phyloP scores from a whole-genome alignment of 192 early-diverging fungal genomes.

The Coemansia sp. region DNA sequence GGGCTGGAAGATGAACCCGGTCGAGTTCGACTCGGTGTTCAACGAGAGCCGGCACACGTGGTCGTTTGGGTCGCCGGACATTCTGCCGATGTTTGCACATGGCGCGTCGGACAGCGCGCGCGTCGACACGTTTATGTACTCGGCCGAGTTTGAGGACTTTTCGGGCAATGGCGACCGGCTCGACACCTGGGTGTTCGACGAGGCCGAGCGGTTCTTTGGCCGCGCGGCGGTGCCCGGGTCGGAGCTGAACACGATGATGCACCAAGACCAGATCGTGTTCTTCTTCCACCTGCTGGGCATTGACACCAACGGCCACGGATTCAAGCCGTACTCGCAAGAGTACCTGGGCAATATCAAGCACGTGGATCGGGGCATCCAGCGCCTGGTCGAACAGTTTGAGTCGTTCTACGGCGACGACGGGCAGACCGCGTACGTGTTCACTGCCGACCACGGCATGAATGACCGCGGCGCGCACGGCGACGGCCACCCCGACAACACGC shows the following conservation, averaged over 20 bases:
- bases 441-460: slow-evolving; percentile 95
- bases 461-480: slow-evolving; percentile 91
- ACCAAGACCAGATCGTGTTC: slow-evolving; percentile 76
- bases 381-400: slow-evolving; percentile 66
- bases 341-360: slow-evolving; percentile 82
- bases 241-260: slow-evolving; percentile 56
- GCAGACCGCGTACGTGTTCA: slow-evolving; percentile 85
- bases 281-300: slow-evolving; percentile 94
- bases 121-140: slow-evolving; percentile 91
- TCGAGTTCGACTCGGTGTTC: slow-evolving; percentile 95
- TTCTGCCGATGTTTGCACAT: slow-evolving; percentile 92
- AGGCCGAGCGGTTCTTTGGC: slow-evolving; percentile 69
- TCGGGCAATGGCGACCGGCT: slow-evolving; percentile 75
- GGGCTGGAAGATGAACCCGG: slow-evolving; percentile 96
- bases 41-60: slow-evolving; percentile 91
- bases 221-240: slow-evolving; percentile 25
- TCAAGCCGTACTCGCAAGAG: slow-evolving; percentile 77
- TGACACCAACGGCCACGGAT: slow-evolving; percentile 91
- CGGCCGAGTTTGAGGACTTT: slow-evolving; percentile 84
- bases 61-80: slow-evolving; percentile 97
- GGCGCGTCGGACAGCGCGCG: slow-evolving; percentile 75
- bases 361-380: slow-evolving; percentile 73
- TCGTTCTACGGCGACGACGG: slow-evolving; percentile 75
- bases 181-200: slow-evolving; percentile 91
- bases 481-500: slow-evolving; percentile 92